phyloP scores from a whole-genome alignment of 352 stramenopile species.

The Elongisporangium senticosum region DNA sequence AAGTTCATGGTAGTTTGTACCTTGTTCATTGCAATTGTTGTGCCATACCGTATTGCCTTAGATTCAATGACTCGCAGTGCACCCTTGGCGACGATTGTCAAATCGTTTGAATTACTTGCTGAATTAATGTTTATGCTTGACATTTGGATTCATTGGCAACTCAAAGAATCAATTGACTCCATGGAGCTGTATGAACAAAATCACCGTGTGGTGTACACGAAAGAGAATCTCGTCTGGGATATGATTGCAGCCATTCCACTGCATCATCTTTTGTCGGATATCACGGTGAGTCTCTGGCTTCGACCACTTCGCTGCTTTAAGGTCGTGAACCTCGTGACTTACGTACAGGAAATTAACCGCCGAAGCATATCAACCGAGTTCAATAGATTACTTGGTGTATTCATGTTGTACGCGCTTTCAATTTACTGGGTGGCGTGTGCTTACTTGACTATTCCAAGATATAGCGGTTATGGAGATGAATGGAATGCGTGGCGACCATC shows the following conservation, averaged over 20 bases:
- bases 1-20: constrained; percentile 26
- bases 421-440: constrained; percentile 53
- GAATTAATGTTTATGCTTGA: constrained; percentile 35
- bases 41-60: constrained; percentile 48
- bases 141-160: constrained; percentile 49
- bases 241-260: constrained; percentile 35
- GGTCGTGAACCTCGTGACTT: constrained; percentile 40
- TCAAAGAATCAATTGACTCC: constrained; percentile 33
- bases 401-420: constrained; percentile 30
- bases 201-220: constrained; percentile 31
- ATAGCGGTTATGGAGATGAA: constrained; percentile 34
- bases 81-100: constrained; percentile 9
- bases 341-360: constrained; percentile 44
- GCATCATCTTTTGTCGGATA: constrained; percentile 23
- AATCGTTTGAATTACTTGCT: constrained; percentile 29
- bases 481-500: constrained; percentile 54
- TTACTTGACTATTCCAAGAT: constrained; percentile 31
- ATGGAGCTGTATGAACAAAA: constrained; percentile 54
- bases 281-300: constrained; percentile 22
- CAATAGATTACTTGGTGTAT: constrained; percentile 32
- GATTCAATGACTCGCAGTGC: constrained; percentile 27
- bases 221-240: constrained; percentile 36
- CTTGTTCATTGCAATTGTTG: constrained; percentile 32
- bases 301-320: constrained; percentile 46
- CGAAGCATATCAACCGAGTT: constrained; percentile 38